A percentile compares a stretch with the other conserved stretches of the same genome.
Evolutionary conservation across 768 basidiomycete genomes (phyloP).

Genomic region (Neoboletus magnificus): DNA sequence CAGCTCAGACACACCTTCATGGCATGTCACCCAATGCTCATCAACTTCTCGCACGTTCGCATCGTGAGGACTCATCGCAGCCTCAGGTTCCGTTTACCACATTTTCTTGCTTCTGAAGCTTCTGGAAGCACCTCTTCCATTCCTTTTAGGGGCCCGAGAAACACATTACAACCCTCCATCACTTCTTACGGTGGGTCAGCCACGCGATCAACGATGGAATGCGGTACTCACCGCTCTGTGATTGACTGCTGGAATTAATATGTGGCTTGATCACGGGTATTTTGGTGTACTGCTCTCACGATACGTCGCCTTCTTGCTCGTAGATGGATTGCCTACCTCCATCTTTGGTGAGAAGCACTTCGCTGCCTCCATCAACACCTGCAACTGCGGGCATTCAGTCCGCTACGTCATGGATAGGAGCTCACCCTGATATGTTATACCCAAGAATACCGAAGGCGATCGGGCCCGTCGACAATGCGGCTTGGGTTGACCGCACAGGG

Average conservation of each 20-base stretch:
- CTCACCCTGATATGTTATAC: neutral
- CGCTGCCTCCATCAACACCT: neutral
- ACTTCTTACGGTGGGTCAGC: neutral
- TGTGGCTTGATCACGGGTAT: neutral
- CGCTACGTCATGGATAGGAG: neutral
- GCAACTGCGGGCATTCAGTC: neutral
- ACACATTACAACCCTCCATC: neutral
- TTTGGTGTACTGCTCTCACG: neutral
- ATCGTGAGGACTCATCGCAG: neutral
- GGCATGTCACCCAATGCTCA: neutral
- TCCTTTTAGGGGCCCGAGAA: neutral
- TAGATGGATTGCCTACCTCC: neutral
- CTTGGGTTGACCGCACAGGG: no score
- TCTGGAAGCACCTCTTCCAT: neutral
- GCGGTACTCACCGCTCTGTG: neutral
- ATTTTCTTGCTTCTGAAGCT: slow-evolving; percentile 1
- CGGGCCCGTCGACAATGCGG: neutral
- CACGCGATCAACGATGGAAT: slow-evolving; percentile 3
- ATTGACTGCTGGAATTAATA: neutral
- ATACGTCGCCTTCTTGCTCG: neutral
- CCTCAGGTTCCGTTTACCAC: neutral
- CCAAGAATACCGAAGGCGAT: neutral
- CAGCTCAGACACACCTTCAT: slow-evolving; percentile 1
- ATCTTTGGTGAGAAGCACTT: neutral
- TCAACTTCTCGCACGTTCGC: slow-evolving; percentile 1